Evolutionary conservation across 176 grass and related monocot species (phyloP).

Genomic region (Zizania latifolia): DNA sequence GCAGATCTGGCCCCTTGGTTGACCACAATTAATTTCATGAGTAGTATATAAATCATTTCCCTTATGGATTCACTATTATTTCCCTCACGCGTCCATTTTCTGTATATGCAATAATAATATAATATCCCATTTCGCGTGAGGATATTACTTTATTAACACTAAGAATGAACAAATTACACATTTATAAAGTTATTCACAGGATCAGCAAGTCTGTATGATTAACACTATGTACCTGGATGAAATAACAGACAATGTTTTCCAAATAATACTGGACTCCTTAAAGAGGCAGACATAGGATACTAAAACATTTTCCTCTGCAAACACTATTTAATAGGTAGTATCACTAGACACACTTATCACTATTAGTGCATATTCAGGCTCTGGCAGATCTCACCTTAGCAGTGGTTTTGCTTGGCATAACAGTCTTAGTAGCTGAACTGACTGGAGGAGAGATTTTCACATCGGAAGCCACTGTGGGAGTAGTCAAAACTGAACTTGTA

Average conservation of each 20-base stretch:
- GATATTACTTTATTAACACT: not conserved
- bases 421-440: constrained; percentile 26
- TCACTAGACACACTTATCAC: not conserved
- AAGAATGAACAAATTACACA: not conserved
- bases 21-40: not conserved
- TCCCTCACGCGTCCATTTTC: not conserved
- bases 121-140: not conserved
- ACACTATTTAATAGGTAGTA: not conserved
- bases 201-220: not conserved
- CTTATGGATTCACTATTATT: not conserved
- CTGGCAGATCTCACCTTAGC: constrained; percentile 43
- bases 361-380: not conserved
- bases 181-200: not conserved
- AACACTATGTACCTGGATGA: not conserved
- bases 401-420: constrained; percentile 31
- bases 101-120: not conserved
- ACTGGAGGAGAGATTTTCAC: constrained; percentile 28
- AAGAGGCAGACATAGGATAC: not conserved
- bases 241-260: not conserved
- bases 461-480: constrained; percentile 11
- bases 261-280: not conserved
- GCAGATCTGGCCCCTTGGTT: not conserved
- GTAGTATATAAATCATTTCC: not conserved
- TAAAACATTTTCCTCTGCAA: not conserved
- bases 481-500: constrained; percentile 19